These are phyloP conservation scores for Beta macrorhiza DNA, from an alignment of 179 eudicot genomes.

Conservation along the genomic window DNA sequence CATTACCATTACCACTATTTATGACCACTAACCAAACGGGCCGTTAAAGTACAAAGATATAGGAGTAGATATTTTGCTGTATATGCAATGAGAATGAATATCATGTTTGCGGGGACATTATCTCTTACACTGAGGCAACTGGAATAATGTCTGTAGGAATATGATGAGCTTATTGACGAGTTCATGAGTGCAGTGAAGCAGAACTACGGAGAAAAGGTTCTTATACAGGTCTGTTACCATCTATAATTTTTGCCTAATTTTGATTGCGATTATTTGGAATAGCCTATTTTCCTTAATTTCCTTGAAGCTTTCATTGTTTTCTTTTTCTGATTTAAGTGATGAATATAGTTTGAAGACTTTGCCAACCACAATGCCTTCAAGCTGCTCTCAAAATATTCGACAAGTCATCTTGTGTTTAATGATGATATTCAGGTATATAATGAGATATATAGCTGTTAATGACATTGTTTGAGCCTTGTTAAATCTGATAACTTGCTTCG, in stretches of 20 bases:
- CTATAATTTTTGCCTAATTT: not conserved
- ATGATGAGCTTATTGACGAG: constrained; percentile 64
- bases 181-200: constrained; percentile 85
- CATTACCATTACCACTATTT: too few species aligned
- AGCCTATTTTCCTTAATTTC: not conserved
- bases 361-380: constrained; percentile 87
- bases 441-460: not conserved
- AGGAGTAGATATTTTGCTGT: not conserved
- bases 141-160: constrained; percentile 46
- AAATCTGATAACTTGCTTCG: not conserved
- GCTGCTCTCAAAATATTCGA: constrained; percentile 56
- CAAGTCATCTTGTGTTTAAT: constrained; percentile 83
- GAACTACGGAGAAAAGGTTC: constrained; percentile 78
- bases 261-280: not conserved
- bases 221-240: constrained; percentile 58
- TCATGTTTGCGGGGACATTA: not conserved
- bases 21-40: too few species aligned
- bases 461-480: not conserved
- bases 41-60: not conserved
- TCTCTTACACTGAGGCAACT: not conserved
- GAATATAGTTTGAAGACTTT: constrained; percentile 78
- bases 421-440: constrained; percentile 86
- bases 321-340: not conserved
- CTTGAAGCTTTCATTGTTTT: not conserved
- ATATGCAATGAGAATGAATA: not conserved